Base-by-base conservation (phyloP, 495 filamentous ascomycete species). In the Lophiostoma macrostomum region DNA sequence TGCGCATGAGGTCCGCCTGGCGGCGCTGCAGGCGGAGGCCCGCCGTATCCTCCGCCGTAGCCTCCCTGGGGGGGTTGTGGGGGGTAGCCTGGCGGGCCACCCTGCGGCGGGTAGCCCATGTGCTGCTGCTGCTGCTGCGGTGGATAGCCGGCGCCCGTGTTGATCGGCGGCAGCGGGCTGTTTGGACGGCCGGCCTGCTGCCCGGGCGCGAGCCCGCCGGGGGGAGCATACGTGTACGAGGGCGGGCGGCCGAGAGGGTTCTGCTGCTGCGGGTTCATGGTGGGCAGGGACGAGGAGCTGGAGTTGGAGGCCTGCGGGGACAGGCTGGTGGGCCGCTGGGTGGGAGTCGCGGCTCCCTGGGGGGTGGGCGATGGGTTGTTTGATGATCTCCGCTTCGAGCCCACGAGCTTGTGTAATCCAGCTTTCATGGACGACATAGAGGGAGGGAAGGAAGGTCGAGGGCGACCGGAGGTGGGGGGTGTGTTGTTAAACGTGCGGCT, bases 191-290 rank as follows among this genome's bases (percentile, higher is more conserved):
- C 68, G 38, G 63, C 66, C 44, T 63, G 56, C 29, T 45, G 53
- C 46, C 27, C 42, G 23, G 61, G 57, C 28, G 53, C 60, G 41
- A 49, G 48, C 12, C 53, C 53, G 52, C 55, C 63, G 19, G 59
- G 57, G 3, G 66, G 67, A 35, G 69, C 64, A 56, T 72, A 70
- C 39, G 68, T 69, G 55, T 72, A 72, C n/a, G 64, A 67, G 13
- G 70, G 67, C 35, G 70, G 70, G 23, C 69, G 63, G 35, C 68
- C 69, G 39, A 68, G 69, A 23, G 60, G 56, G 31, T 66, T 67
- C 35, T 56, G n/a, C n/a, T n/a, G n/a, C n/a, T n/a, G 23, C 30
- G 64, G 63, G 23, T 70, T 73, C 67, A 72, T 71, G 40, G 46
- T 24, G 40, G 62, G 57, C 48, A 57, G 54, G 4, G 62, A 50